A percentile compares a stretch with the other conserved stretches of the same genome.
Evolutionary conservation across 352 stramenopile species (phyloP).

Genomic region (Phytophthora pini): DNA sequence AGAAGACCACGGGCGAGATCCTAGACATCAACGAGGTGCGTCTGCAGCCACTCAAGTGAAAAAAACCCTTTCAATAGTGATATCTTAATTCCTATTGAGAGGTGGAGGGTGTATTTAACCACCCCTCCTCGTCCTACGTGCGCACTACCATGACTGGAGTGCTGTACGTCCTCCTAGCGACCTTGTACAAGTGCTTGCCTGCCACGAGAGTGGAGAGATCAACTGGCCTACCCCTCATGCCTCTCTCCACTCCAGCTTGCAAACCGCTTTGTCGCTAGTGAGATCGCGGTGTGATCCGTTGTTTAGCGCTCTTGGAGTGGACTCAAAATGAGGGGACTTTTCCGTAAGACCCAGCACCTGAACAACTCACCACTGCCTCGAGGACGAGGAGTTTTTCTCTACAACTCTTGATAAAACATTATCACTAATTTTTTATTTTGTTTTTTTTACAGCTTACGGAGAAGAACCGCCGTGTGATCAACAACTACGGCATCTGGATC

Average conservation of each 20-base stretch:
- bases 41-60: constrained; percentile 31
- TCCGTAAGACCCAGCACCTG: constrained; percentile 34
- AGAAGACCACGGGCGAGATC: constrained; percentile 99
- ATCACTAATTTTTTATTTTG: constrained; percentile 27
- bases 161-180: constrained; percentile 53
- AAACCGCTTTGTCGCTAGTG: constrained; percentile 79
- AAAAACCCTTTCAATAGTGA: constrained; percentile 18
- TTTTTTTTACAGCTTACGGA: constrained; percentile 88
- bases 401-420: not conserved
- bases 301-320: constrained; percentile 60
- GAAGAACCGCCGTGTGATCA: constrained; percentile 98
- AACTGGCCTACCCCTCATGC: constrained; percentile 23
- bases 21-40: constrained; percentile 98
- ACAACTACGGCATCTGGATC: constrained; percentile 99
- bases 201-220: constrained; percentile 77
- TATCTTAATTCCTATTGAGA: constrained; percentile 19
- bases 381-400: constrained; percentile 12
- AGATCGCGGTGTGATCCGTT: constrained; percentile 79
- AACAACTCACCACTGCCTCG: constrained; percentile 27
- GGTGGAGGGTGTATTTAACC: not conserved
- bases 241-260: constrained; percentile 82
- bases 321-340: constrained; percentile 35
- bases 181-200: constrained; percentile 76
- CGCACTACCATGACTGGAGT: constrained; percentile 9
- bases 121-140: constrained; percentile 19